phyloP scores from a whole-genome alignment of 345 rosid genomes.

The Syzygium jambos region DNA sequence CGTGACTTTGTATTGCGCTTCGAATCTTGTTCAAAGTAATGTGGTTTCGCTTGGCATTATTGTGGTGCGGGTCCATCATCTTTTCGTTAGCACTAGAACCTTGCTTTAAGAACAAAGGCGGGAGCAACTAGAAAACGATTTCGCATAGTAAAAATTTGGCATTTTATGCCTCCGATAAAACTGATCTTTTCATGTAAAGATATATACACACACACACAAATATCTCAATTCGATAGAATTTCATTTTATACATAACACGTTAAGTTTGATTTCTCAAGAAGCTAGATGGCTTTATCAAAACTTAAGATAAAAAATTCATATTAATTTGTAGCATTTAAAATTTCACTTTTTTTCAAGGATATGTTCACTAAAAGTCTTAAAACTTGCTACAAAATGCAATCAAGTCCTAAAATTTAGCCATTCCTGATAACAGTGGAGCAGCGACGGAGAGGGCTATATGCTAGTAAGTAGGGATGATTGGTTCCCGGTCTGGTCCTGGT shows the following conservation, averaged over 20 bases:
- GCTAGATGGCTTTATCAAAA: background rate
- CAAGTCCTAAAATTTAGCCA: no score
- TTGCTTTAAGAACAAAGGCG: background rate
- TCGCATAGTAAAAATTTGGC: background rate
- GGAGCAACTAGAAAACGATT: background rate
- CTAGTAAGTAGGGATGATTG: no score
- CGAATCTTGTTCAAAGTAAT: no score
- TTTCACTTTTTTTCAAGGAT: background rate
- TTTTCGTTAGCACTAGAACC: rapidly evolving
- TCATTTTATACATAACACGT: rapidly evolving
- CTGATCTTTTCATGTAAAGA: no score
- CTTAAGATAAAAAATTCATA: background rate
- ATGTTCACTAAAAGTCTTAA: no score
- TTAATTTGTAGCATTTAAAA: background rate
- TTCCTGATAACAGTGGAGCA: no score
- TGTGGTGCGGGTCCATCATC: background rate
- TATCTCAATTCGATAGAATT: background rate
- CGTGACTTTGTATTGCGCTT: background rate
- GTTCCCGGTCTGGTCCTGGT: no score
- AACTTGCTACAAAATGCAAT: no score
- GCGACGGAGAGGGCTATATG: no score
- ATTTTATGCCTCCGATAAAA: background rate
- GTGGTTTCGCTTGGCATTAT: background rate
- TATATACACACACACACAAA: no score
- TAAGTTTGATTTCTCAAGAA: background rate